These are phyloP conservation scores for Leishmania martiniquensis DNA, from an alignment of 208 protist species.

Conservation along the genomic window DNA sequence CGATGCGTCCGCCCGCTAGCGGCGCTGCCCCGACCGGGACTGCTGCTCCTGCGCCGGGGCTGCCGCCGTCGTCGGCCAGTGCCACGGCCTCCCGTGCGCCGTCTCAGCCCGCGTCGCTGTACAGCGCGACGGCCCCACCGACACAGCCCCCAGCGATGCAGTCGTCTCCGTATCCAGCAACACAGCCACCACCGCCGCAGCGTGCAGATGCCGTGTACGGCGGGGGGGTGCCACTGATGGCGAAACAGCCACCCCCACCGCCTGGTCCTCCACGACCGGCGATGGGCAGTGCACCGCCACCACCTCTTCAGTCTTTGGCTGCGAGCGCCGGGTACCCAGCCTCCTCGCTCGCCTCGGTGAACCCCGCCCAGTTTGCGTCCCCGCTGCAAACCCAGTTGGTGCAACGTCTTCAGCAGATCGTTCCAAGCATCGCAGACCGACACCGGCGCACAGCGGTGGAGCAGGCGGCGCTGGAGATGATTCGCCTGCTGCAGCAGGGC, in stretches of 20 bases:
- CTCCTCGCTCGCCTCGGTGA: conserved; percentile 12
- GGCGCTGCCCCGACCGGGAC: background rate
- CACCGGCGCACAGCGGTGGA: conserved; percentile 49
- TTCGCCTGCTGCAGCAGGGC: conserved; percentile 47
- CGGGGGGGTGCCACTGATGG: background rate
- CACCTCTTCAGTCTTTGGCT: conserved; percentile 10
- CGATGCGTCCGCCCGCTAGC: conserved; percentile 23
- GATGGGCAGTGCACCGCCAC: conserved; percentile 15
- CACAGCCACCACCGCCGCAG: background rate
- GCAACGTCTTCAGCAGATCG: conserved; percentile 38
- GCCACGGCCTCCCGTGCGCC: conserved; percentile 11
- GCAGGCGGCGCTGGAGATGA: conserved; percentile 57
- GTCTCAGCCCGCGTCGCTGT: conserved; percentile 29
- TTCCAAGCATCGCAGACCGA: conserved; percentile 43
- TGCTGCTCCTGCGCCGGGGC: conserved; percentile 19
- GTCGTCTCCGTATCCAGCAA: conserved; percentile 1
- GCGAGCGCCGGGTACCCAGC: background rate
- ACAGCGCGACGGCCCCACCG: conserved; percentile 27
- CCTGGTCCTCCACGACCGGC: background rate
- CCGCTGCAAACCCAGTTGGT: conserved; percentile 34
- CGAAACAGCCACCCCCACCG: background rate
- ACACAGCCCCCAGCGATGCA: conserved; percentile 14
- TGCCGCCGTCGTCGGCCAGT: conserved; percentile 7
- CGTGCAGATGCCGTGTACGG: background rate
- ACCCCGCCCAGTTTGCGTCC: conserved; percentile 12